Conservation (phyloP, 2,329 filamentous ascomycete species). For the Pseudogymnoascus sp. region DNA sequence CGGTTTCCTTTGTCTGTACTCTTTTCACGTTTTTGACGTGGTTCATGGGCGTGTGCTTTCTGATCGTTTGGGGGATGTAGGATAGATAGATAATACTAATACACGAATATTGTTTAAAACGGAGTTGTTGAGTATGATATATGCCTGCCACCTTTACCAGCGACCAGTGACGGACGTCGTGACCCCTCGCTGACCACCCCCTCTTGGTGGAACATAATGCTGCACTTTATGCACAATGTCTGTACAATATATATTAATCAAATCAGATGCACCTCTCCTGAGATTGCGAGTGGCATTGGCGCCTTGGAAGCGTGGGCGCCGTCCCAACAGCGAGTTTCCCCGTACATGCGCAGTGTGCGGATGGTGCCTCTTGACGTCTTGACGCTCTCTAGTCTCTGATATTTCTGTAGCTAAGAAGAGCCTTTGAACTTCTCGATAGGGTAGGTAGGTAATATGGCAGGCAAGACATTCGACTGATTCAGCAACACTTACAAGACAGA, state of each 20-base stretch:
- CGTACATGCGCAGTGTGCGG: neutral
- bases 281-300: constrained; percentile 5
- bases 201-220: neutral
- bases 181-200: neutral
- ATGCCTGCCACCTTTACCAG: neutral
- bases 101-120: constrained; percentile 1
- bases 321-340: neutral
- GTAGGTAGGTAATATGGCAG: neutral
- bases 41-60: constrained; percentile 1
- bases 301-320: neutral
- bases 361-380: neutral
- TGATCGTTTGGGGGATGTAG: constrained; percentile 3
- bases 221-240: neutral
- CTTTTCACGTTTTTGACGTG: neutral
- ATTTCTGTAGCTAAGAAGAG: neutral
- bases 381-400: neutral
- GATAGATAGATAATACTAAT: constrained; percentile 8
- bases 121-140: neutral
- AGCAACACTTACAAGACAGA: neutral
- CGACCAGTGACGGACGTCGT: neutral
- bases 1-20: constrained; percentile 7
- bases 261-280: neutral
- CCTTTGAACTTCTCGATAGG: neutral
- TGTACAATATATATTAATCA: neutral
- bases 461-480: neutral